Conservation (phyloP, 2,329 filamentous ascomycete species). For the Chrysoporthe deuterocubensis region DNA sequence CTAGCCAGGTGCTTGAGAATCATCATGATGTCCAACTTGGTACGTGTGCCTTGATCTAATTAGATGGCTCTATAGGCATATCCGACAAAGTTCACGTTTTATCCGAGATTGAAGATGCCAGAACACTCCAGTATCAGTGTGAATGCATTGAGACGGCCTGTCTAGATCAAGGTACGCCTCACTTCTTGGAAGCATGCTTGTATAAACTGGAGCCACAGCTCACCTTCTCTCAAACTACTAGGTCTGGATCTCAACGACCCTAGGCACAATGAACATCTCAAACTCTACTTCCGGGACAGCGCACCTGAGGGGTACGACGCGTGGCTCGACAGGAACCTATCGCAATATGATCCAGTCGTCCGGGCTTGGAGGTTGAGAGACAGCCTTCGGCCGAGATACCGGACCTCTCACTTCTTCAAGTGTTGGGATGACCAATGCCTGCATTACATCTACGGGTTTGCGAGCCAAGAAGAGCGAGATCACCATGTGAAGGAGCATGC, state of each 20-base stretch:
- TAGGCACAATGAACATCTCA: conserved; percentile 44
- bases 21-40: too few species aligned
- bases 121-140: conserved; percentile 60
- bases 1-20: not conserved
- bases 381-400: conserved; percentile 41
- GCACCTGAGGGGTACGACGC: conserved; percentile 52
- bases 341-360: conserved; percentile 52
- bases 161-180: conserved; percentile 50
- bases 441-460: conserved; percentile 63
- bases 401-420: conserved; percentile 51
- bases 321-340: conserved; percentile 59
- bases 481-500: conserved; percentile 53
- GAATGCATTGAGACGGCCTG: conserved; percentile 61
- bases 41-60: not conserved
- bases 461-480: conserved; percentile 54
- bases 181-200: conserved; percentile 2
- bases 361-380: conserved; percentile 45
- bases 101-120: conserved; percentile 61
- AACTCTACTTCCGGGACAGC: conserved; percentile 42
- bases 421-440: conserved; percentile 60
- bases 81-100: conserved; percentile 47
- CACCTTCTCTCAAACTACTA: conserved; percentile 31
- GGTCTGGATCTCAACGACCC: conserved; percentile 49
- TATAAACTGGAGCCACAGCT: conserved; percentile 14
- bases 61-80: conserved; percentile 38